A percentile compares a stretch with the other conserved stretches of the same genome.
These are phyloP conservation scores for Carnegiea gigantea DNA, from an alignment of 179 eudicot genomes.

Conservation along the genomic window DNA sequence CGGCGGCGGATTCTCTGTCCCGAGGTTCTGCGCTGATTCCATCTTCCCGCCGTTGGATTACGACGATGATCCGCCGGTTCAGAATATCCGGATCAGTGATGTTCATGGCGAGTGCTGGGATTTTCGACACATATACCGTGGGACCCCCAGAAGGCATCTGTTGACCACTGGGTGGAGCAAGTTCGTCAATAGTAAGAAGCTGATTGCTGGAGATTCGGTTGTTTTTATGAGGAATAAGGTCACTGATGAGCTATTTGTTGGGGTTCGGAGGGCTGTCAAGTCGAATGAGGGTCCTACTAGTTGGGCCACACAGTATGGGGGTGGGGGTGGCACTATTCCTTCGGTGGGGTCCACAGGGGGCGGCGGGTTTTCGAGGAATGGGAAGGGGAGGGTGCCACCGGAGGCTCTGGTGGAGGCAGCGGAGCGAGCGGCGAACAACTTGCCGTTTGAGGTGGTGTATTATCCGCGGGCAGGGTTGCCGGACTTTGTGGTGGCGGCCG, in stretches of 20 bases:
- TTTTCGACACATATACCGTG: conserved; percentile 79
- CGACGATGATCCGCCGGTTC: conserved; percentile 66
- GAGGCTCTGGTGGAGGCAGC: conserved; percentile 51
- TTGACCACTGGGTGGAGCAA: conserved; percentile 87
- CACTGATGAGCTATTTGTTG: conserved; percentile 48
- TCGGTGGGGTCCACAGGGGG: not conserved
- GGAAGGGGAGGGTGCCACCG: conserved; percentile 36
- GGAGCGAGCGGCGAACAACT: conserved; percentile 42
- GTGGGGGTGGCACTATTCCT: not conserved
- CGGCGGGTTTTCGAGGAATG: conserved; percentile 30
- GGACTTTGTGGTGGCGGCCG: conserved; percentile 73
- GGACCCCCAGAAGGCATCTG: conserved; percentile 77
- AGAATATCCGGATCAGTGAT: conserved; percentile 49
- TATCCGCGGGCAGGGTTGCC: conserved; percentile 49
- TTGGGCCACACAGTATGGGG: not conserved
- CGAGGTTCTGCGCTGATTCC: conserved; percentile 69
- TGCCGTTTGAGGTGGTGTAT: conserved; percentile 65
- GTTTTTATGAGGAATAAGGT: conserved; percentile 47
- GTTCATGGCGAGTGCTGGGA: conserved; percentile 46
- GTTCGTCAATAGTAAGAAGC: conserved; percentile 66
- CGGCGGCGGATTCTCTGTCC: conserved; percentile 92
- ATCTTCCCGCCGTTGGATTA: conserved; percentile 62
- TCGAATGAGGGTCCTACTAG: not conserved
- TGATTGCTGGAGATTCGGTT: conserved; percentile 71
- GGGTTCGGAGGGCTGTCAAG: conserved; percentile 50